Conservation (phyloP, 192 early-diverging fungal species). For the Ambispora gerdemannii region DNA sequence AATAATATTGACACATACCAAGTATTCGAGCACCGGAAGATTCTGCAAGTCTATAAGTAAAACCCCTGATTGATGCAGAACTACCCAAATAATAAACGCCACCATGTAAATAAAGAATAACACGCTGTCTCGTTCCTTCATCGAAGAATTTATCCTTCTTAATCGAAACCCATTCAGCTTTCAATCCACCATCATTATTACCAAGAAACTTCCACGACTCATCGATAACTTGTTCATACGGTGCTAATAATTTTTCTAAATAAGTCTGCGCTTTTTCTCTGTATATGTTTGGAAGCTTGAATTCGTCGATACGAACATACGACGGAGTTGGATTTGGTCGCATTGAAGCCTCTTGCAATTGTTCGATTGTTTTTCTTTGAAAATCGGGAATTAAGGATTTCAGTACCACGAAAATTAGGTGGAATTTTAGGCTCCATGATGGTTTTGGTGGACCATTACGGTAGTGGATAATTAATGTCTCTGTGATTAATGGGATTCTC, state of each 20-base stretch:
- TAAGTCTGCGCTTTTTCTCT: constrained; percentile 36
- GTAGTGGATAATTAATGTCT: constrained; percentile 34
- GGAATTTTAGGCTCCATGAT: constrained; percentile 42
- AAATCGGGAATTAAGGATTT: constrained; percentile 33
- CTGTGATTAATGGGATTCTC: no score
- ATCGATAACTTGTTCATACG: constrained; percentile 38
- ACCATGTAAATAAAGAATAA: constrained; percentile 74
- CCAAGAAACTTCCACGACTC: constrained; percentile 48
- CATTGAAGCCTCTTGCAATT: constrained; percentile 35
- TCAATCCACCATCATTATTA: constrained; percentile 23
- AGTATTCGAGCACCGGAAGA: constrained; percentile 47
- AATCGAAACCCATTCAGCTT: constrained; percentile 43
- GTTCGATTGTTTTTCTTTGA: constrained; percentile 35
- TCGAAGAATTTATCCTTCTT: constrained; percentile 23
- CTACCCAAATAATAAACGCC: constrained; percentile 59
- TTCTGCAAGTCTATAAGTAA: constrained; percentile 48
- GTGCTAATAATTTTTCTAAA: constrained; percentile 34
- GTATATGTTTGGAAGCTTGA: constrained; percentile 33
- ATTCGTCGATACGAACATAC: constrained; percentile 30
- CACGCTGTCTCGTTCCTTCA: constrained; percentile 32
- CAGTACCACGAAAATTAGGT: constrained; percentile 35
- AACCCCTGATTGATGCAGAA: constrained; percentile 36
- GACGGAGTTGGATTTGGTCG: constrained; percentile 21
- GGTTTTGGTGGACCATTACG: constrained; percentile 42
- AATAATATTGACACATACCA: constrained; percentile 23